A percentile compares a stretch with the other conserved stretches of the same genome.
These are phyloP conservation scores for Quercus aquifolioides DNA, from an alignment of 306 rosid species.

Conservation along the genomic window DNA sequence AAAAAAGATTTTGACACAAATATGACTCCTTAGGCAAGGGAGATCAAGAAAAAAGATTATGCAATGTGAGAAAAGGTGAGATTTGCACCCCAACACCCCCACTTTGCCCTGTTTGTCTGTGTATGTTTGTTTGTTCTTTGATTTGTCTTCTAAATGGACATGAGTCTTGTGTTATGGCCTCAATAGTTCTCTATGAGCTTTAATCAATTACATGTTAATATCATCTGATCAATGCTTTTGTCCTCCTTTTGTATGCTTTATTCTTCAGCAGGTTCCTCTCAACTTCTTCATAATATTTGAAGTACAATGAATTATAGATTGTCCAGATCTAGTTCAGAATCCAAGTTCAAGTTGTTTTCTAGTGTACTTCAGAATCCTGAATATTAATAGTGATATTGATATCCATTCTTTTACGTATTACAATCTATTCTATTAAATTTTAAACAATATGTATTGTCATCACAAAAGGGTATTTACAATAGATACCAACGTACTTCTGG, in stretches of 20 bases:
- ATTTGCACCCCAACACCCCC: not conserved
- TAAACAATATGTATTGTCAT: too few relatives aligned
- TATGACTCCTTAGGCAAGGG: conserved; percentile 24
- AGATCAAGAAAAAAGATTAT: not conserved
- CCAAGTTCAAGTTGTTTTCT: not conserved
- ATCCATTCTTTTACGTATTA: too few relatives aligned
- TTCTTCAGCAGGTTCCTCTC: not conserved
- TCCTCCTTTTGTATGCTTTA: not conserved
- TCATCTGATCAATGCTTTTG: not conserved
- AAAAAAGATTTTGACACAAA: conserved; percentile 39
- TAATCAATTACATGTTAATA: not conserved
- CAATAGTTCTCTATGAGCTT: not conserved
- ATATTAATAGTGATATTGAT: not conserved
- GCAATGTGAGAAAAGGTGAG: not conserved
- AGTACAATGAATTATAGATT: not conserved
- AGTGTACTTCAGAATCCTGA: not conserved
- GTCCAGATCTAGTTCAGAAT: not conserved
- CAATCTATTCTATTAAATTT: too few relatives aligned
- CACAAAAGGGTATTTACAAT: too few relatives aligned
- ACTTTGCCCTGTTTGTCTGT: not conserved
- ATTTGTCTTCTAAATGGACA: not conserved
- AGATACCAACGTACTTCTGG: too few relatives aligned
- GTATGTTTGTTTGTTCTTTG: not conserved
- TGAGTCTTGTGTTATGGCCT: not conserved
- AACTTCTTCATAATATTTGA: not conserved